A percentile compares a stretch with the other conserved stretches of the same genome.
These are phyloP conservation scores for Aspergillus flavus DNA, from an alignment of 2,329 filamentous ascomycete genomes.

Conservation along the genomic window DNA sequence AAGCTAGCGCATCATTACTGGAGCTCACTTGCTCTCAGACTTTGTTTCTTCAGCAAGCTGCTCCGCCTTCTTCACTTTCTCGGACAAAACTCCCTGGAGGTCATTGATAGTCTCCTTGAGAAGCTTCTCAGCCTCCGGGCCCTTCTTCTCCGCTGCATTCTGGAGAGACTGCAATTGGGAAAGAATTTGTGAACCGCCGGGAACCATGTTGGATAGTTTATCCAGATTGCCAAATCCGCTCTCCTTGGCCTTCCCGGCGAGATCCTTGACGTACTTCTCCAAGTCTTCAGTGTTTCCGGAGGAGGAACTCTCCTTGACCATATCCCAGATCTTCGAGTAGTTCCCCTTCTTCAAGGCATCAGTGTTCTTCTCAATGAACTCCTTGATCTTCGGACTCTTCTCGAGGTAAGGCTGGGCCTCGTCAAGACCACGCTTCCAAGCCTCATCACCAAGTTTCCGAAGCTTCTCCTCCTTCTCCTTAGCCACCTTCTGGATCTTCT, in stretches of 20 bases:
- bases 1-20: too few relatives aligned
- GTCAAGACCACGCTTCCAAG: conserved; percentile 71
- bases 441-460: conserved; percentile 69
- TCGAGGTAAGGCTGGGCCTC: conserved; percentile 72
- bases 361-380: conserved; percentile 71
- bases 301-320: conserved; percentile 63
- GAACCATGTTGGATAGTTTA: conserved; percentile 67
- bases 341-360: conserved; percentile 70
- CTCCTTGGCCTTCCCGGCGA: conserved; percentile 62
- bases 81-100: conserved; percentile 22
- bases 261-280: conserved; percentile 63
- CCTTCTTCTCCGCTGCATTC: conserved; percentile 67
- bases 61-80: conserved; percentile 25
- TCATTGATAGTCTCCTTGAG: conserved; percentile 65
- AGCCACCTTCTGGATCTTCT: conserved; percentile 62
- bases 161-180: conserved; percentile 67
- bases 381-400: conserved; percentile 75
- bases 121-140: conserved; percentile 68
- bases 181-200: conserved; percentile 65
- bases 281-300: conserved; percentile 63
- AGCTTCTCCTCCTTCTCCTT: conserved; percentile 71
- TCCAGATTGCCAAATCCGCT: conserved; percentile 55
- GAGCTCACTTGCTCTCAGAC: conserved; percentile 18
- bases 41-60: conserved; percentile 23
- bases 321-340: conserved; percentile 63